These are phyloP conservation scores for Hyaloscypha hepaticicola DNA, from an alignment of 495 filamentous ascomycete genomes.

Conservation along the genomic window DNA sequence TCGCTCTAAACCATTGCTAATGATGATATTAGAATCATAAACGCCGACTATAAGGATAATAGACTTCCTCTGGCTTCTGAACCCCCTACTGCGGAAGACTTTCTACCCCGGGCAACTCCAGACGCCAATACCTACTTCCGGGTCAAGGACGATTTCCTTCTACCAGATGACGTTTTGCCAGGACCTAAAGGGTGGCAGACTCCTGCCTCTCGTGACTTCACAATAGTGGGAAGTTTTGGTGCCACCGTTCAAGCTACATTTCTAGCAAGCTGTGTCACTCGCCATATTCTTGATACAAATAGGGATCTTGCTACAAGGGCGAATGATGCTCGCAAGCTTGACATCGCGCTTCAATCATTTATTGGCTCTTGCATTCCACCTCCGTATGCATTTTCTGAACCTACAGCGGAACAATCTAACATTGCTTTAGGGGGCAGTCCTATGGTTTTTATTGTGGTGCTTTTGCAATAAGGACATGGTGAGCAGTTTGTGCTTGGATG, in stretches of 20 bases:
- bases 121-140: constrained; percentile 2
- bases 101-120: constrained; percentile 1
- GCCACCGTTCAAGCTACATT: constrained; percentile 20
- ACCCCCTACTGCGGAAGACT: constrained; percentile 13
- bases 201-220: constrained; percentile 2
- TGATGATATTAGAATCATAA: constrained; percentile 11
- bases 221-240: constrained; percentile 9
- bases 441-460: constrained; percentile 21
- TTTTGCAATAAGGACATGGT: constrained; percentile 16
- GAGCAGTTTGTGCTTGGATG: background rate
- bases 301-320: background rate
- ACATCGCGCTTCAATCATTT: constrained; percentile 16
- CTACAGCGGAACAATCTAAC: background rate
- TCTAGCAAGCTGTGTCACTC: constrained; percentile 17
- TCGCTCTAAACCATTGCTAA: background rate
- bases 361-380: constrained; percentile 8
- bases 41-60: constrained; percentile 12
- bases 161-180: constrained; percentile 5
- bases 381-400: constrained; percentile 7
- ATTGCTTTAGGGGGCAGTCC: constrained; percentile 8
- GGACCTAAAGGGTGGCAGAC: background rate
- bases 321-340: constrained; percentile 9
- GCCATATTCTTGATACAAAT: constrained; percentile 7
- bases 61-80: constrained; percentile 20
- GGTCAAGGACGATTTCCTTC: constrained; percentile 7